Evolutionary conservation across 1,284 basidiomycete species (phyloP), one percentile per base, ranked within the genome.

Genomic region (Puccinia novopanici): DNA sequence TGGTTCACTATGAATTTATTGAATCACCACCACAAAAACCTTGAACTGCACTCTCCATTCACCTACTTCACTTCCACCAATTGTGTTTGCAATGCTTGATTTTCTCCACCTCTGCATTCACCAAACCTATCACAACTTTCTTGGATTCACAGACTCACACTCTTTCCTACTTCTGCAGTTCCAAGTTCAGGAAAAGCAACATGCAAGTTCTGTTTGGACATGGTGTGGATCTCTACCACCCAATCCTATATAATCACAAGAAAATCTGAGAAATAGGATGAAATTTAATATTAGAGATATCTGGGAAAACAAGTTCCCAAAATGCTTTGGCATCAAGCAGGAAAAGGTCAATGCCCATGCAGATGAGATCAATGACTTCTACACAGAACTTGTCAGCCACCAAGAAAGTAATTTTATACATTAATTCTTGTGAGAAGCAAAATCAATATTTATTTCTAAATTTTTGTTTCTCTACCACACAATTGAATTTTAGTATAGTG

Each of bases 41-140:
- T 34, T 22, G 72, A 10, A 74, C 72, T 1, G 27, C 52, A 3
- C 59, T 59, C 37, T 57, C 72, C 10, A 59, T 74, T n/a, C 72
- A 1, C 8, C 13, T 74, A 10, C 2, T 74, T 2, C 72, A 74
- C 37, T 74, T 74, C 37, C 72, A 74, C 59, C 72, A 74, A n/a
- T 15, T 34, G 15, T 34, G 57, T 17, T 74, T 52, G 72, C 24
- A 72, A 22, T 10, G 6, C 22, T 17, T n/a, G 3, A 15, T 52
- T 4, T 8, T 52, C 6, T 54, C 70, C 6, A 72, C 37, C 34
- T 52, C 42, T 3, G 17, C 45, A 22, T 72, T 72, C 27, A 22
- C 52, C 70, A 72, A 48, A 15, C 42, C 19, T 3, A 24, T 72
- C 8, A 9, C 54, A 34, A 19, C 45, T 3, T 48, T 70, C 48